Evolutionary conservation across 305 asterid genomes (phyloP).

Genomic region (Andrographis paniculata): DNA sequence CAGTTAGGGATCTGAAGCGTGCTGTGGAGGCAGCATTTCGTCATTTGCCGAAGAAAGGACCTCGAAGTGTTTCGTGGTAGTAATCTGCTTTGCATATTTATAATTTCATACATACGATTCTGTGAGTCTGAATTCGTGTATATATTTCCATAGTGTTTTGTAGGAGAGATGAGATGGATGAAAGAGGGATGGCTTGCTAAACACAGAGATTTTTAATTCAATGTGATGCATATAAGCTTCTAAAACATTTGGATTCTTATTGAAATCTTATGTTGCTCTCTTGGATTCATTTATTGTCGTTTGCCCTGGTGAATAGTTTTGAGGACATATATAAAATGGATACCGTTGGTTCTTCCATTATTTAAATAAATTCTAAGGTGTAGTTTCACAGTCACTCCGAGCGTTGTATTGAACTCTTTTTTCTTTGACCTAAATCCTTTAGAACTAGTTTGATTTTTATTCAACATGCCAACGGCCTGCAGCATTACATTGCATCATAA

Average conservation of each 20-base stretch:
- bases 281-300: background rate
- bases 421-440: background rate
- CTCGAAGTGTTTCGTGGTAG: background rate
- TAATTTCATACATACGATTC: background rate
- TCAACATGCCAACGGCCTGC: no score
- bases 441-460: no score
- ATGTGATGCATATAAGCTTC: slow-evolving; percentile 2
- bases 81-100: background rate
- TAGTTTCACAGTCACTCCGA: background rate
- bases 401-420: no score
- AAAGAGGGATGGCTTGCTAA: background rate
- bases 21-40: background rate
- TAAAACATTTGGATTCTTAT: background rate
- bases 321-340: background rate
- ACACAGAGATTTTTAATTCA: background rate
- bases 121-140: background rate
- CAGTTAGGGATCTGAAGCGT: background rate
- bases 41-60: background rate
- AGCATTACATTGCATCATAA: no score
- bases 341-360: background rate
- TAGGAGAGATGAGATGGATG: background rate
- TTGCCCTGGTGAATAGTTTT: background rate
- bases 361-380: background rate
- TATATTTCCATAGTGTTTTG: background rate
- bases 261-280: background rate